A percentile compares a stretch with the other conserved stretches of the same genome.
Conservation (phyloP, 805 yeast species). For the Gaillardinia entomophila region DNA sequence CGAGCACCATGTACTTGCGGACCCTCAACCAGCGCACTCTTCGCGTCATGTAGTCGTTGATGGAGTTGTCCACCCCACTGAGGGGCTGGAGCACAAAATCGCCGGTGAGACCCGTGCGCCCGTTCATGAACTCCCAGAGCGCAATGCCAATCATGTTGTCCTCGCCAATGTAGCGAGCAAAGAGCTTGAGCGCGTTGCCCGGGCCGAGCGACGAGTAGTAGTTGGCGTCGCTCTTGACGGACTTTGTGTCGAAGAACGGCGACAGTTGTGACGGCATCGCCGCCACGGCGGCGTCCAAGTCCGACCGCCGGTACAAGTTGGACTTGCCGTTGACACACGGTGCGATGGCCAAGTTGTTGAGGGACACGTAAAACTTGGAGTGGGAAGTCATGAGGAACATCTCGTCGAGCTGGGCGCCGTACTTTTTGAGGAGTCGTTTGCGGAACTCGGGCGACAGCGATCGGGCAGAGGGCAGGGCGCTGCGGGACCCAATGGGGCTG, state of each 20-base stretch:
- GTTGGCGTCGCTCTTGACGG: slow-evolving; percentile 26
- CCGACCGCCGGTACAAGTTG: slow-evolving; percentile 66
- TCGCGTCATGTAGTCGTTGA: slow-evolving; percentile 56
- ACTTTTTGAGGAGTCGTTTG: slow-evolving; percentile 15
- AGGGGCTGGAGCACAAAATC: slow-evolving; percentile 77
- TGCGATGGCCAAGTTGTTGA: slow-evolving; percentile 68
- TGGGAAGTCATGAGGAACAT: slow-evolving; percentile 82
- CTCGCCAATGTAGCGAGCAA: slow-evolving; percentile 81
- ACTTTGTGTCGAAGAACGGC: slow-evolving; percentile 24
- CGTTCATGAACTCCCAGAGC: slow-evolving; percentile 61
- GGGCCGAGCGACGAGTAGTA: slow-evolving; percentile 22
- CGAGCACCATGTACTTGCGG: slow-evolving; percentile 78
- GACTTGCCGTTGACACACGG: slow-evolving; percentile 93
- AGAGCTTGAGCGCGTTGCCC: slow-evolving; percentile 56
- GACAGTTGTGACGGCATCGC: slow-evolving; percentile 22
- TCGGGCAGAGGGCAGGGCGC: not conserved
- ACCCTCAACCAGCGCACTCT: slow-evolving; percentile 84
- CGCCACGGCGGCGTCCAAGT: slow-evolving; percentile 53
- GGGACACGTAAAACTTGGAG: slow-evolving; percentile 75
- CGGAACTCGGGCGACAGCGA: too few relatives aligned
- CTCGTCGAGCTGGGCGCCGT: slow-evolving; percentile 73
- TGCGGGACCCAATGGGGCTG: slow-evolving; percentile 7
- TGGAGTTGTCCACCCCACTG: slow-evolving; percentile 31
- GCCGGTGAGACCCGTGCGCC: slow-evolving; percentile 71
- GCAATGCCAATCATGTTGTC: slow-evolving; percentile 91